phyloP scores from a whole-genome alignment of 2,329 filamentous ascomycete species.

The Colletotrichum eremochloae region DNA sequence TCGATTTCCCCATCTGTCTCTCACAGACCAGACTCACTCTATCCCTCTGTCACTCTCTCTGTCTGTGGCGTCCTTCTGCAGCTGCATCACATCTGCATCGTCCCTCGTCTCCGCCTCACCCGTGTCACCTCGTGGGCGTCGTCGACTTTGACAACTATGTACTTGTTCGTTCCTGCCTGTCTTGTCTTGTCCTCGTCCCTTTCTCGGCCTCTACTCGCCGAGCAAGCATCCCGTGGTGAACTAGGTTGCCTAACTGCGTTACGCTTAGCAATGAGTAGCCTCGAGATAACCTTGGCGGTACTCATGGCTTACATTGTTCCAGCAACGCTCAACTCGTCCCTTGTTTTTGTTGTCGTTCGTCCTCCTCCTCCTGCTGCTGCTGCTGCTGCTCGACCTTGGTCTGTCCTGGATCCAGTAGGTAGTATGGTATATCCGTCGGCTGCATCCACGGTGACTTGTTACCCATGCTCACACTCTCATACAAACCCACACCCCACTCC shows the following conservation, averaged over 20 bases:
- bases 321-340: background rate
- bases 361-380: background rate
- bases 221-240: slow-evolving; percentile 4
- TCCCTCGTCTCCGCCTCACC: slow-evolving; percentile 26
- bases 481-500: slow-evolving; percentile 3
- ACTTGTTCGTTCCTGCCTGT: background rate
- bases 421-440: background rate
- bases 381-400: background rate
- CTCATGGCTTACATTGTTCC: background rate
- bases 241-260: background rate
- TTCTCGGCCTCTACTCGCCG: slow-evolving; percentile 26
- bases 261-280: background rate
- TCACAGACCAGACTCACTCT: background rate
- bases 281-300: background rate
- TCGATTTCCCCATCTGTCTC: background rate
- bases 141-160: slow-evolving; percentile 1
- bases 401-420: background rate
- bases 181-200: slow-evolving; percentile 30
- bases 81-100: slow-evolving; percentile 33
- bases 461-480: background rate
- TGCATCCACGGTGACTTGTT: background rate
- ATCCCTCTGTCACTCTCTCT: background rate
- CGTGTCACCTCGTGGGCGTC: slow-evolving; percentile 46
- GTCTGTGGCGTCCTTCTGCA: background rate
- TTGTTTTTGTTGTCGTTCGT: background rate